These are phyloP conservation scores for Lyophyllum atratum DNA, from an alignment of 768 basidiomycete species.

Conservation along the genomic window DNA sequence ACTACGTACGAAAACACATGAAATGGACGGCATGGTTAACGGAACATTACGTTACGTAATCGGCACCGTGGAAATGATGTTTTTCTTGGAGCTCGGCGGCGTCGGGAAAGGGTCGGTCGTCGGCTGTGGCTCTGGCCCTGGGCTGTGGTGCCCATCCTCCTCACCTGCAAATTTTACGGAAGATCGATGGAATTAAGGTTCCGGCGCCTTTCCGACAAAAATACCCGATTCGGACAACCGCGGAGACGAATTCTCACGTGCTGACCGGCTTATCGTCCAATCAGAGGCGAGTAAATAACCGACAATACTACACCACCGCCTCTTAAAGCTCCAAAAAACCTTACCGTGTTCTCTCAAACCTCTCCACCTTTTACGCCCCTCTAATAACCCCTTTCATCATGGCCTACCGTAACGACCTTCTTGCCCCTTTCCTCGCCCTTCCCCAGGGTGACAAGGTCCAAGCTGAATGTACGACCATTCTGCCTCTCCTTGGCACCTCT, in stretches of 20 bases:
- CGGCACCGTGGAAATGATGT: neutral
- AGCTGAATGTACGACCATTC: slow-evolving; percentile 76
- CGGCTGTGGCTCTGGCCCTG: no score
- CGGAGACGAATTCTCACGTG: slow-evolving; percentile 4
- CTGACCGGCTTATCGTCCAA: slow-evolving; percentile 44
- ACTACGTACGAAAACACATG: neutral
- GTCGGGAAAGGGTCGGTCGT: neutral
- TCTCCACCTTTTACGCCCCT: slow-evolving; percentile 17
- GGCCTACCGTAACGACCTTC: slow-evolving; percentile 75
- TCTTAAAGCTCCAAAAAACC: slow-evolving; percentile 20
- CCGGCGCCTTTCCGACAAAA: slow-evolving; percentile 19
- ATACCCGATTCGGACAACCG: slow-evolving; percentile 10
- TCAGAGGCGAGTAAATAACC: slow-evolving; percentile 30
- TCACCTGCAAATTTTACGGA: slow-evolving; percentile 2
- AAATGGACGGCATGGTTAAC: neutral
- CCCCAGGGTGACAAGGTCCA: slow-evolving; percentile 91
- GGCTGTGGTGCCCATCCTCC: neutral
- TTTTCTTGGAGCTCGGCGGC: neutral
- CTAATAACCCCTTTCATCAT: slow-evolving; percentile 23
- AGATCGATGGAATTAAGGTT: slow-evolving; percentile 15
- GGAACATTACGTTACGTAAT: neutral
- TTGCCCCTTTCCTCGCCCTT: slow-evolving; percentile 87
- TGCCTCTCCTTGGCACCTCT: slow-evolving; percentile 12
- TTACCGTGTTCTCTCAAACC: slow-evolving; percentile 20
- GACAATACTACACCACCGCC: slow-evolving; percentile 23